phyloP scores from a whole-genome alignment of 306 rosid genomes.

The Pueraria montana region DNA sequence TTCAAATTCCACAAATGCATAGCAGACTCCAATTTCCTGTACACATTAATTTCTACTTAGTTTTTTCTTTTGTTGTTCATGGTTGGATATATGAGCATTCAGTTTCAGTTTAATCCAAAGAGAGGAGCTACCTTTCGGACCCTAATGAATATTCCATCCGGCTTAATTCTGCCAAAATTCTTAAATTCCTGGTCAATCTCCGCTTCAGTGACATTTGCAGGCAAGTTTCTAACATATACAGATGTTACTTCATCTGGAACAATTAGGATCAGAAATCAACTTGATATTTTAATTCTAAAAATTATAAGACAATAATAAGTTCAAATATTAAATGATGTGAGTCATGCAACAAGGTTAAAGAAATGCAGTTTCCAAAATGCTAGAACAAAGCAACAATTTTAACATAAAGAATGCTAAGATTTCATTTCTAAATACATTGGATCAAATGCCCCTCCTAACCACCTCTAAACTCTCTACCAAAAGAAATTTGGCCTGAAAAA shows the following conservation, averaged over 20 bases:
- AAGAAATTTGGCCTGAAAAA: slow-evolving; percentile 12
- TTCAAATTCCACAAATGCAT: slow-evolving; percentile 97
- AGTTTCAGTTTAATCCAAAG: not conserved
- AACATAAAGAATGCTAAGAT: slow-evolving; percentile 18
- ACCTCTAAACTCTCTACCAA: not conserved
- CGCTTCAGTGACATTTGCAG: slow-evolving; percentile 78
- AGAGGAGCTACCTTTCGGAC: slow-evolving; percentile 71
- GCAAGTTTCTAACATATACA: slow-evolving; percentile 91
- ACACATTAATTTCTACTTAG: slow-evolving; percentile 45
- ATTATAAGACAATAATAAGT: not conserved
- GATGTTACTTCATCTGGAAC: slow-evolving; percentile 85
- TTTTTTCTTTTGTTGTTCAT: slow-evolving; percentile 1
- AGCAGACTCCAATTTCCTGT: slow-evolving; percentile 98
- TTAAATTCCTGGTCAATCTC: slow-evolving; percentile 87
- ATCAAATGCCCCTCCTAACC: slow-evolving; percentile 12
- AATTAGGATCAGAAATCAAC: slow-evolving; percentile 48
- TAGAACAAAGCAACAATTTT: not conserved
- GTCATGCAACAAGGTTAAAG: not conserved
- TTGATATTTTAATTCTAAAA: slow-evolving; percentile 37
- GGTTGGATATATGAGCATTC: not conserved
- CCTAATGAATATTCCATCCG: slow-evolving; percentile 89
- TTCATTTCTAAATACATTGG: not conserved
- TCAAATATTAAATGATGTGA: slow-evolving; percentile 16
- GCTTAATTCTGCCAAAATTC: slow-evolving; percentile 80
- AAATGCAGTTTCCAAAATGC: slow-evolving; percentile 26